These are phyloP conservation scores for Kockiozyma suomiensis DNA, from an alignment of 805 yeast species.

Conservation along the genomic window DNA sequence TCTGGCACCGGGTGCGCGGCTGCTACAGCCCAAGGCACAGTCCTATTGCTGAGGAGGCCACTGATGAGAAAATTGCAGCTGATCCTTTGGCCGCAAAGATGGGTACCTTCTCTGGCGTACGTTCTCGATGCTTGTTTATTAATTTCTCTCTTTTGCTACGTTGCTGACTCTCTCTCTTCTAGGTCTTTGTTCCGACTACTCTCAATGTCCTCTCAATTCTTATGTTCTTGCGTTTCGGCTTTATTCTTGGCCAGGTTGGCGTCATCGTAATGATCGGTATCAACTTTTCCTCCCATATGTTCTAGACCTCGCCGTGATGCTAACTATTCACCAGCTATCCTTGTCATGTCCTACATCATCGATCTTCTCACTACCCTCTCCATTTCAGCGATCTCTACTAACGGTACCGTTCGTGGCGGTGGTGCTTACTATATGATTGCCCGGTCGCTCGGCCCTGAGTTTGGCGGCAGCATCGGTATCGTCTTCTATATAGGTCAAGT, in stretches of 20 bases:
- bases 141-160: not conserved
- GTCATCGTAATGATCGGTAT: constrained; percentile 61
- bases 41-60: not conserved
- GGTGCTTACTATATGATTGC: constrained; percentile 98
- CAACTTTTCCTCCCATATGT: constrained; percentile 45
- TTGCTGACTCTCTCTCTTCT: not conserved
- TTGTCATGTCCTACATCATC: constrained; percentile 74
- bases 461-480: constrained; percentile 96
- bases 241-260: constrained; percentile 93
- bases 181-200: constrained; percentile 80
- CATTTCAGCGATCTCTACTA: constrained; percentile 93
- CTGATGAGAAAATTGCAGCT: constrained; percentile 18
- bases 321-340: constrained; percentile 32
- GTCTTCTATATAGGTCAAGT: constrained; percentile 95
- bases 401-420: constrained; percentile 96
- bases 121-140: not conserved
- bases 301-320: not conserved
- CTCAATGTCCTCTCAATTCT: constrained; percentile 89
- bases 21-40: constrained; percentile 10
- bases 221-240: constrained; percentile 95
- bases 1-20: constrained; percentile 25
- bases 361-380: constrained; percentile 85
- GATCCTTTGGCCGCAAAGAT: constrained; percentile 29
- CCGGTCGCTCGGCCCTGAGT: constrained; percentile 93
- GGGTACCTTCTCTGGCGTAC: constrained; percentile 39